These are phyloP conservation scores for cucumber (Cucumis sativus) DNA, from an alignment of 306 rosid genomes.

Conservation along the genomic window DNA sequence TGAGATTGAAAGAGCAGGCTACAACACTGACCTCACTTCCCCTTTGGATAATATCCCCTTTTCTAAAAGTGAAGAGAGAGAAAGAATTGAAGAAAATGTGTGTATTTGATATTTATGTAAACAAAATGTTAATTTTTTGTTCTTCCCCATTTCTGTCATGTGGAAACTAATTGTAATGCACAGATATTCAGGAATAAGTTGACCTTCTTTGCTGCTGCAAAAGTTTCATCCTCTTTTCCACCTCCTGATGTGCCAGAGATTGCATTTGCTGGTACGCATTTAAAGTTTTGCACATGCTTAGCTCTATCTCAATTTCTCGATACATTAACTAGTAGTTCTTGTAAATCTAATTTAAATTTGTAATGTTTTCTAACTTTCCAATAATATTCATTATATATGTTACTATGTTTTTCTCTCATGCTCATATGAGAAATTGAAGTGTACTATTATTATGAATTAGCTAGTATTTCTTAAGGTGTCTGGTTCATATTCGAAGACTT, in stretches of 20 bases:
- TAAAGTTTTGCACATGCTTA: background rate
- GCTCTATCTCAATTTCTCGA: background rate
- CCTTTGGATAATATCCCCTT: slow-evolving; percentile 75
- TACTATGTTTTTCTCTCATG: background rate
- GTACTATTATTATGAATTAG: background rate
- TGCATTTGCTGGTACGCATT: slow-evolving; percentile 84
- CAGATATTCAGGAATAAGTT: slow-evolving; percentile 72
- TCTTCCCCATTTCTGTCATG: background rate
- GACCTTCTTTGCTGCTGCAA: slow-evolving; percentile 90
- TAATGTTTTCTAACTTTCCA: background rate
- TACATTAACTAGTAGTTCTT: background rate
- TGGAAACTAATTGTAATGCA: slow-evolving; percentile 9
- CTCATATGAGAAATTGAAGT: background rate
- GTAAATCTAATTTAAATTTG: background rate
- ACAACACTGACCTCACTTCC: slow-evolving; percentile 77
- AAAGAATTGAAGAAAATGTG: slow-evolving; percentile 77
- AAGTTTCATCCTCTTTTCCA: slow-evolving; percentile 84
- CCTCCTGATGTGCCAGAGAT: slow-evolving; percentile 83
- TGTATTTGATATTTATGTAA: slow-evolving; percentile 9
- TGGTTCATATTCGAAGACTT: background rate
- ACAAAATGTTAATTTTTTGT: background rate
- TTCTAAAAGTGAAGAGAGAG: slow-evolving; percentile 57
- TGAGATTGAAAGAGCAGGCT: slow-evolving; percentile 81
- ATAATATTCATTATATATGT: background rate
- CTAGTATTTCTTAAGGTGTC: background rate